Evolutionary conservation across 345 rosid genomes (phyloP), one percentile per base, ranked within the genome.

Genomic region (Ceriops decandra): DNA sequence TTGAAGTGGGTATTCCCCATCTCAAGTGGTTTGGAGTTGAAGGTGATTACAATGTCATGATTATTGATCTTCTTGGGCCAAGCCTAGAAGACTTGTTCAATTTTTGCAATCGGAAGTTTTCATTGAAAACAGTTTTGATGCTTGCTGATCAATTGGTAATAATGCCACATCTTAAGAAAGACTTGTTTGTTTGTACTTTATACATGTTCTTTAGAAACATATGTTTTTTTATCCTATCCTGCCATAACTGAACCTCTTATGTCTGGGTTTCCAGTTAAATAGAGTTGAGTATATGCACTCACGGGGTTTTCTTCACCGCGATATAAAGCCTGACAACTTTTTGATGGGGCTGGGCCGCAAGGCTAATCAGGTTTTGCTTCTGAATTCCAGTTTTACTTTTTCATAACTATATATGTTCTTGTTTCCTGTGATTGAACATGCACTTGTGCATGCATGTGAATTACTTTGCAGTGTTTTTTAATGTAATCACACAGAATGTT

Each of bases 11-110:
- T 58, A 74, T 87, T 71, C 92, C 92, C 33, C 83, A 83, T 72
- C 84, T 87, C 46, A 84, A 84, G 71, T 87, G 90, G 92, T 87
- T 79, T 76, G 92, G 92, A 33, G 85, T 85, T 76, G 88, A 87
- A 68, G 84, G 78, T 49, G 92, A 87, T 42, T 87, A 87, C 75
- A 87, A 81, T 75, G 78, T 83, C 19, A 85, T 87, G 92, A 89
- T 85, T 56, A 85, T 87, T 63, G 92, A 87, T 70, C 86, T 87
- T 53, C 92, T 87, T 77, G 90, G 92, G 5, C 92, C 92, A 17
- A 87, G 92, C 79, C 80, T 87, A 81, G 92, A 87, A 73, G 92
- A 87, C 72, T 63, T 87, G 72, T 87, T 87, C 82, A 85, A 82
- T 76, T 87, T 77, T 53, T 85, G 89, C 80, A 84, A 75, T 57